These are phyloP conservation scores for Isabelozyma heimii DNA, from an alignment of 805 yeast species.

Conservation along the genomic window DNA sequence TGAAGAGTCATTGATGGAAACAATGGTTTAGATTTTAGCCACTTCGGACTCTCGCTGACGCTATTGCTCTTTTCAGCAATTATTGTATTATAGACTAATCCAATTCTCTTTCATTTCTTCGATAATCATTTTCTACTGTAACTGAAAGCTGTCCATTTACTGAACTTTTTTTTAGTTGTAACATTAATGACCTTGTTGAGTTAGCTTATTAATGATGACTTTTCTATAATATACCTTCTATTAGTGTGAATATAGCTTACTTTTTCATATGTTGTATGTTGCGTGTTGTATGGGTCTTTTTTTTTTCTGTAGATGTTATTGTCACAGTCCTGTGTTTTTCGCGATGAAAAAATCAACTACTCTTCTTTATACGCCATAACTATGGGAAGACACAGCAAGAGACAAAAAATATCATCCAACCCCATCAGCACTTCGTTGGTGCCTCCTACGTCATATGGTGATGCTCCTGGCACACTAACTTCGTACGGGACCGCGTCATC, in stretches of 20 bases:
- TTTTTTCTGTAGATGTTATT: too few species aligned
- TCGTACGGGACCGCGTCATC: conserved; percentile 26
- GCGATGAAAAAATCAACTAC: background rate
- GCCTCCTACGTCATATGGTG: background rate
- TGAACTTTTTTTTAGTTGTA: background rate
- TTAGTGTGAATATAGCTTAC: too few species aligned
- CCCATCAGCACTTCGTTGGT: background rate
- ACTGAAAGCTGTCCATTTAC: too few species aligned
- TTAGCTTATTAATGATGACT: too few species aligned
- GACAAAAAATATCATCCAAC: background rate
- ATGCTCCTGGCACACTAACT: conserved; percentile 8
- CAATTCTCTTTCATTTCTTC: background rate
- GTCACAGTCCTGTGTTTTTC: background rate
- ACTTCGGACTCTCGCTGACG: background rate
- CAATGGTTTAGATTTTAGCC: conserved; percentile 1
- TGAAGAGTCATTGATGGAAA: conserved; percentile 36
- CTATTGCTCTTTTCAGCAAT: background rate
- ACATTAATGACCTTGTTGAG: background rate
- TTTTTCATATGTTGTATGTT: too few species aligned
- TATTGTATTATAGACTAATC: background rate
- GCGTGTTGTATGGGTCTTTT: too few species aligned
- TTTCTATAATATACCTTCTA: too few species aligned
- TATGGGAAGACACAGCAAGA: background rate
- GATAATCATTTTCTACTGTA: background rate
- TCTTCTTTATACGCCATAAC: background rate